phyloP scores from a whole-genome alignment of 768 basidiomycete genomes.

The Agrocybe pediades region DNA sequence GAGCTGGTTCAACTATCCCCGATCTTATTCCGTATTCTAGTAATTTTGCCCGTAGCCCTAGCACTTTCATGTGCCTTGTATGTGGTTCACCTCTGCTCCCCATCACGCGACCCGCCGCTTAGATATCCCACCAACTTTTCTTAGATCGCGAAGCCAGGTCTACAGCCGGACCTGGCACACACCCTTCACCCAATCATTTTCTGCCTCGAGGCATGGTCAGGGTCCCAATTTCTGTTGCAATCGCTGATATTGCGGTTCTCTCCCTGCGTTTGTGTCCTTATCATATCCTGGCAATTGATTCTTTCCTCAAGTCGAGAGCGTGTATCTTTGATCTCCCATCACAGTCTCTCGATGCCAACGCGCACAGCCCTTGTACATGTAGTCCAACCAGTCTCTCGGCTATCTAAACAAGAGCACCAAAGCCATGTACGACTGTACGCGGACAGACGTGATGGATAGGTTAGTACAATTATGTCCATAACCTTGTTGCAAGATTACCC shows the following conservation, averaged over 20 bases:
- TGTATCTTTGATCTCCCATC: too few species aligned
- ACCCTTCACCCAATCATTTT: background rate
- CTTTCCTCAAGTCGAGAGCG: background rate
- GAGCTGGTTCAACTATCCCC: slow-evolving; percentile 13
- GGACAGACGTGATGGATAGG: too few species aligned
- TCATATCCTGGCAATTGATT: background rate
- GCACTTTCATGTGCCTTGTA: slow-evolving; percentile 8
- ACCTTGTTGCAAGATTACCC: too few species aligned
- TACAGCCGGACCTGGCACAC: slow-evolving; percentile 1
- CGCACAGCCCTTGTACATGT: too few species aligned
- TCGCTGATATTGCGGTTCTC: slow-evolving; percentile 4
- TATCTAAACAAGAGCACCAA: too few species aligned
- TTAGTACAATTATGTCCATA: too few species aligned
- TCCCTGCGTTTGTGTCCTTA: too few species aligned
- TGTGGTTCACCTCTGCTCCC: slow-evolving; percentile 6
- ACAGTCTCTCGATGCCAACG: too few species aligned
- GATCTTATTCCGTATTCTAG: slow-evolving; percentile 15
- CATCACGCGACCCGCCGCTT: slow-evolving; percentile 17
- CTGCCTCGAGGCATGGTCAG: slow-evolving; percentile 9
- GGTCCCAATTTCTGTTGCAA: slow-evolving; percentile 1
- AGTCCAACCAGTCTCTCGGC: too few species aligned
- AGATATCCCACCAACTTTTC: slow-evolving; percentile 12
- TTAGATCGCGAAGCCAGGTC: too few species aligned
- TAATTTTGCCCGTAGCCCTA: slow-evolving; percentile 16
- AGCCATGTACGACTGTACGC: too few species aligned